A percentile compares a stretch with the other conserved stretches of the same genome.
These are phyloP conservation scores for Pistacia atlantica DNA, from an alignment of 345 rosid genomes.

Conservation along the genomic window DNA sequence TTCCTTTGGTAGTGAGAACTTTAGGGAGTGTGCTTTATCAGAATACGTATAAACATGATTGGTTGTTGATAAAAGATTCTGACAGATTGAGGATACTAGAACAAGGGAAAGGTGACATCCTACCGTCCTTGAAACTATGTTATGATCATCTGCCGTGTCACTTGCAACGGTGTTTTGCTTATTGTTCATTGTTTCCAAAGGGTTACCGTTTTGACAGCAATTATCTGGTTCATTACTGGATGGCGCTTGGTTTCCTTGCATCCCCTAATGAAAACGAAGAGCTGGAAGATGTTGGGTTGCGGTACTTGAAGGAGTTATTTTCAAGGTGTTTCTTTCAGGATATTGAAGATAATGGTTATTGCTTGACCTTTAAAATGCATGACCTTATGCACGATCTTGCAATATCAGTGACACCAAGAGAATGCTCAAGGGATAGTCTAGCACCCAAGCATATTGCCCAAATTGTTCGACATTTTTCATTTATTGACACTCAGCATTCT, in stretches of 20 bases:
- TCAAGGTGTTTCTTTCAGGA: neutral
- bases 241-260: neutral
- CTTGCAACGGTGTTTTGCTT: neutral
- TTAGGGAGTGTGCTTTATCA: slow-evolving; percentile 16
- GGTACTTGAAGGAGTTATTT: neutral
- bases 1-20: neutral
- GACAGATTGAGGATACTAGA: neutral
- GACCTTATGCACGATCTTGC: neutral
- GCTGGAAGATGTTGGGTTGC: neutral
- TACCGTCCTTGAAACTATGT: neutral
- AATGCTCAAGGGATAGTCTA: no score
- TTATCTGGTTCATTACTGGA: neutral
- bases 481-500: no score
- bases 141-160: neutral
- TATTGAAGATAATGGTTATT: neutral
- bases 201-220: no score
- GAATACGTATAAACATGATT: neutral
- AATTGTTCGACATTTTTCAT: neutral
- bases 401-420: no score
- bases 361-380: neutral
- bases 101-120: neutral
- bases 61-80: neutral
- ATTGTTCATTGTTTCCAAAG: neutral
- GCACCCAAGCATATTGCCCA: no score
- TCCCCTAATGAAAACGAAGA: neutral